These are phyloP conservation scores for Diaporthe citriasiana DNA, from an alignment of 2,329 filamentous ascomycete species.

Conservation along the genomic window DNA sequence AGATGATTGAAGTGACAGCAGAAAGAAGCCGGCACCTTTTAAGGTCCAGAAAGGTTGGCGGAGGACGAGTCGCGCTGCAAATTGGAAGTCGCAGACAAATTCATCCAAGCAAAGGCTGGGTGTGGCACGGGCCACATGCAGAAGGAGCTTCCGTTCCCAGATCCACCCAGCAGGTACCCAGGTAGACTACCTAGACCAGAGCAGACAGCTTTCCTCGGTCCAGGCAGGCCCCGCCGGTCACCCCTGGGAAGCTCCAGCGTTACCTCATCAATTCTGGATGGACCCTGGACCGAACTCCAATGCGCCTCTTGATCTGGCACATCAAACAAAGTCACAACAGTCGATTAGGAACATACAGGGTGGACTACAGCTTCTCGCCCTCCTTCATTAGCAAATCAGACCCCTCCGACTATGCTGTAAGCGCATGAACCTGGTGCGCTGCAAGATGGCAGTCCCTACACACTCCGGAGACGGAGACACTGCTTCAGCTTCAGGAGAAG, in stretches of 20 bases:
- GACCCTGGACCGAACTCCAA: constrained; percentile 1
- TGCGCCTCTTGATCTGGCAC: constrained; percentile 15
- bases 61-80: constrained; percentile 4
- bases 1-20: neutral
- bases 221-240: neutral
- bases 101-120: neutral
- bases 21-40: neutral
- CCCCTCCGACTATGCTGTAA: constrained; percentile 32
- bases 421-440: constrained; percentile 36
- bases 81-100: constrained; percentile 24
- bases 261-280: constrained; percentile 18
- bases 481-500: constrained; percentile 47
- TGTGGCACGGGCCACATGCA: constrained; percentile 27
- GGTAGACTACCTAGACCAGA: neutral
- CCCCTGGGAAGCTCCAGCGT: constrained; percentile 20
- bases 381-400: neutral
- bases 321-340: neutral
- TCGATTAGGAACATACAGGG: neutral
- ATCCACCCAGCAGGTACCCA: constrained; percentile 3
- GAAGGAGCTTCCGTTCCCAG: constrained; percentile 32
- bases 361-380: neutral
- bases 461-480: constrained; percentile 49
- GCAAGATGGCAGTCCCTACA: constrained; percentile 49
- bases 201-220: neutral
- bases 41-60: neutral